Base-by-base conservation (phyloP, 805 yeast genomes). In the Candida maltosa region DNA sequence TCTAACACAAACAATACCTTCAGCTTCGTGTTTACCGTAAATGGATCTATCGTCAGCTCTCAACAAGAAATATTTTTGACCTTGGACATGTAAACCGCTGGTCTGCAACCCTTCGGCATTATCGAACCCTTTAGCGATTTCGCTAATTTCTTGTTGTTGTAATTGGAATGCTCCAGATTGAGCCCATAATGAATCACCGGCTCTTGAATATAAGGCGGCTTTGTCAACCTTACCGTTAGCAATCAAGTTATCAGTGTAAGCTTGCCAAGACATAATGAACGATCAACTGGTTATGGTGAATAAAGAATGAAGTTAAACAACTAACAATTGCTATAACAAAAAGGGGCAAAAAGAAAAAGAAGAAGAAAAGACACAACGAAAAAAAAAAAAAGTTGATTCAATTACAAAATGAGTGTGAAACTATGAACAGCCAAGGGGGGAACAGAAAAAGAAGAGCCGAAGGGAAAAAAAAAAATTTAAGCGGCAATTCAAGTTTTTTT, bases 161-260 rank as follows among this genome's bases (percentile, higher is more conserved):
- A 89, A 74, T 52, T 58, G 60, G 45, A 87, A 76, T 26, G 77
- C 76, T 41, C 83, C 75, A 12, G 93, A 73, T 48, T 80, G 77
- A 16, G 97, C 97, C 98, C 98, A 93, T 35, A 80, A 75, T 15
- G 95, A 76, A 60, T 89, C 96, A 30, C 98, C 98, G 10, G 94
- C 96, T 48, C 85, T 83, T 7, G 97, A 89, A 65, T 85, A 89
- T 48, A 93, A 78, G 27, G 94, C 93, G 22, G 97, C 96, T 60
- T 80, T 80, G 68, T 91, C 97, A 47, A 93, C 73, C 61, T 86
- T 87, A 44, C 87, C 87, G 34, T 97, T 84, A 38, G 82, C 85
- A 47, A 84, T 68, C 49, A 93, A 79, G 68, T 88, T 91, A 60
- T 93, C 97, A 37, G 96, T 88, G 75, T 93, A 93, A 41, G 97